These are phyloP conservation scores for Diplosphaera chodatii DNA, from an alignment of 139 green algal species.

Conservation along the genomic window DNA sequence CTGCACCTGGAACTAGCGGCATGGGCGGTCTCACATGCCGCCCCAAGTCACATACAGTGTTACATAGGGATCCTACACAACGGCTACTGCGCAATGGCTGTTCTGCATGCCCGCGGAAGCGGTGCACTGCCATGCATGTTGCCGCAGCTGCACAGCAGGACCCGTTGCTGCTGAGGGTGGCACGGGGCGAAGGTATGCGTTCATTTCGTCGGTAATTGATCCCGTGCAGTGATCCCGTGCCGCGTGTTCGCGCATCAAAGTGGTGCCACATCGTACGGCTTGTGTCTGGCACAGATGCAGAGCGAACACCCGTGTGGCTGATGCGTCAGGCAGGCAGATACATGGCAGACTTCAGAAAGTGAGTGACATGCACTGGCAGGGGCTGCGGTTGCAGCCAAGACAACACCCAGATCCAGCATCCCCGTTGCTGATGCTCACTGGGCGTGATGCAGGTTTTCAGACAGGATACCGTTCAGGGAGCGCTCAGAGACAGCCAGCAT, in stretches of 20 bases:
- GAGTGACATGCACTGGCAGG: constrained; percentile 5
- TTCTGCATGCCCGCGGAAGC: background rate
- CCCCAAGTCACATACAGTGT: no score
- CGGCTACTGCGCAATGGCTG: no score
- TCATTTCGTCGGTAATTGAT: background rate
- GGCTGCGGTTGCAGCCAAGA: no score
- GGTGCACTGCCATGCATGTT: background rate
- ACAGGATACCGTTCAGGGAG: constrained; percentile 88
- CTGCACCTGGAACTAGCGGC: no score
- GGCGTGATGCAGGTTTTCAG: constrained; percentile 71
- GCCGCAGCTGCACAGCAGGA: constrained; percentile 27
- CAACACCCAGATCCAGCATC: no score
- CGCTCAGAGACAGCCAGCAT: constrained; percentile 94
- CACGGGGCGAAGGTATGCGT: constrained; percentile 67
- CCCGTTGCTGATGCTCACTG: no score
- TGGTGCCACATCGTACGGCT: background rate
- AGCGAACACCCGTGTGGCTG: constrained; percentile 97
- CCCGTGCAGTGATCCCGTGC: no score
- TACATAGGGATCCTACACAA: no score
- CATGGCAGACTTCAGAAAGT: constrained; percentile 95
- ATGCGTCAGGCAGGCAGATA: constrained; percentile 98
- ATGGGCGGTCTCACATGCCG: no score
- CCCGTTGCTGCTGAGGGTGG: constrained; percentile 81
- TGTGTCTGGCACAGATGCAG: constrained; percentile 57
- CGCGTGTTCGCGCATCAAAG: no score